Conservation (phyloP, 2,329 filamentous ascomycete genomes). For the Cladosporium sp. region DNA sequence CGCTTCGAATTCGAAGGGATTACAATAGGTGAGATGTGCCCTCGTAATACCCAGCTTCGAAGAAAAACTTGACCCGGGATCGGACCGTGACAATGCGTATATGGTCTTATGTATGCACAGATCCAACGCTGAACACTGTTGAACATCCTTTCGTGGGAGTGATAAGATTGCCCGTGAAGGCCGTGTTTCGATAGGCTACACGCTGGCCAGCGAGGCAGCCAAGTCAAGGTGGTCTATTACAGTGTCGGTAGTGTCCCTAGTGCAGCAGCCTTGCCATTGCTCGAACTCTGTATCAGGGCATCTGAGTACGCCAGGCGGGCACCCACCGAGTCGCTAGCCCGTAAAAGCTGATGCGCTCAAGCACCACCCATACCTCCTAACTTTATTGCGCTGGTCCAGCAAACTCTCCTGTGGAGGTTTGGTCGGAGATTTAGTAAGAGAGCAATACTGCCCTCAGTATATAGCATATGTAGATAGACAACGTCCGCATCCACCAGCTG, state of each 20-base stretch:
- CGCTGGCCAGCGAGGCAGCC: background rate
- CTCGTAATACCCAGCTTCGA: background rate
- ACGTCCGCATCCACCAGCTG: background rate
- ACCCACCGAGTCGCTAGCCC: background rate
- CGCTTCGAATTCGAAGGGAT: background rate
- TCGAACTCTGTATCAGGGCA: background rate
- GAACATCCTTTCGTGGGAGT: background rate
- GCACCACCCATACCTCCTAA: background rate
- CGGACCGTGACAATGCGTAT: background rate
- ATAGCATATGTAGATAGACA: background rate
- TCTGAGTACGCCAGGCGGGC: background rate
- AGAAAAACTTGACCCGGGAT: background rate
- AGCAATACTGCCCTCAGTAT: background rate
- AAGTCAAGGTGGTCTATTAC: background rate
- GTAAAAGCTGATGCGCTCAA: too few relatives aligned
- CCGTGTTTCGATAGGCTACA: background rate
- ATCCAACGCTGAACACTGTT: background rate
- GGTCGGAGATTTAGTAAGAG: background rate
- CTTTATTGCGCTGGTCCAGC: background rate
- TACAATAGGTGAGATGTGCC: background rate
- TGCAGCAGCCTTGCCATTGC: background rate
- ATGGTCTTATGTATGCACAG: background rate
- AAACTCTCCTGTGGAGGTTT: background rate
- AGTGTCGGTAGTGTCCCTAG: background rate
- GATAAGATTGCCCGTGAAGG: background rate